Percentiles rank a stretch among this genome's conserved stretches.
Conservation (phyloP, 495 filamentous ascomycete genomes). For the Penicillium roqueforti region DNA sequence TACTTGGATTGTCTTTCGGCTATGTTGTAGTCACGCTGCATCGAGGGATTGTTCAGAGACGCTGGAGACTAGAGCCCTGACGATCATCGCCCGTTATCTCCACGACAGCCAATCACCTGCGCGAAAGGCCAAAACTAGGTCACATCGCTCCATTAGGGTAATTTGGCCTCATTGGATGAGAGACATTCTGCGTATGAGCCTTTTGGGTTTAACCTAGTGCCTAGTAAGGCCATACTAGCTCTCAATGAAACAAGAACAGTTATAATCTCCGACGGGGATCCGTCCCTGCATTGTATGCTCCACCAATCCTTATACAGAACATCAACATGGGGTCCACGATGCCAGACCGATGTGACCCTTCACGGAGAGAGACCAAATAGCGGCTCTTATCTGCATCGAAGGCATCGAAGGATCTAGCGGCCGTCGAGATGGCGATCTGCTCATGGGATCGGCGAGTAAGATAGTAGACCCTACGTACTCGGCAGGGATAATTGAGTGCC, state of each 20-base stretch:
- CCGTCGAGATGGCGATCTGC: neutral
- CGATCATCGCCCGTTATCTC: slow-evolving; percentile 27
- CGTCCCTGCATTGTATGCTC: slow-evolving; percentile 1
- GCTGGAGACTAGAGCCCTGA: slow-evolving; percentile 15
- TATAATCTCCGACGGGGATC: slow-evolving; percentile 9
- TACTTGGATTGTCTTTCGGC: neutral
- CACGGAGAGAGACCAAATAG: neutral
- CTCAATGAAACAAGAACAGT: neutral
- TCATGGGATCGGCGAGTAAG: neutral
- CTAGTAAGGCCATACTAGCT: neutral
- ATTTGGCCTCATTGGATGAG: slow-evolving; percentile 11
- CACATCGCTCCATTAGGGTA: slow-evolving; percentile 15
- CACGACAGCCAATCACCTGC: slow-evolving; percentile 16
- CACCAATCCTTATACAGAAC: neutral
- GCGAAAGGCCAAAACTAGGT: slow-evolving; percentile 8
- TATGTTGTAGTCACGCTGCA: neutral
- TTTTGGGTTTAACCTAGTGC: neutral
- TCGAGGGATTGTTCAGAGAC: neutral
- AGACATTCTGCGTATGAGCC: slow-evolving; percentile 5
- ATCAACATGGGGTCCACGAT: too few species aligned
- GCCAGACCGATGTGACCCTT: slow-evolving; percentile 15
- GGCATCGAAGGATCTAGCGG: slow-evolving; percentile 1
- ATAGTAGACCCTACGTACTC: neutral
- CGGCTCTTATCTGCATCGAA: slow-evolving; percentile 1
- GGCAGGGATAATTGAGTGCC: neutral